Percentiles rank a stretch among this genome's conserved stretches.
Evolutionary conservation across 2,329 filamentous ascomycete species (phyloP).

Genomic region (Diaporthe australafricana): DNA sequence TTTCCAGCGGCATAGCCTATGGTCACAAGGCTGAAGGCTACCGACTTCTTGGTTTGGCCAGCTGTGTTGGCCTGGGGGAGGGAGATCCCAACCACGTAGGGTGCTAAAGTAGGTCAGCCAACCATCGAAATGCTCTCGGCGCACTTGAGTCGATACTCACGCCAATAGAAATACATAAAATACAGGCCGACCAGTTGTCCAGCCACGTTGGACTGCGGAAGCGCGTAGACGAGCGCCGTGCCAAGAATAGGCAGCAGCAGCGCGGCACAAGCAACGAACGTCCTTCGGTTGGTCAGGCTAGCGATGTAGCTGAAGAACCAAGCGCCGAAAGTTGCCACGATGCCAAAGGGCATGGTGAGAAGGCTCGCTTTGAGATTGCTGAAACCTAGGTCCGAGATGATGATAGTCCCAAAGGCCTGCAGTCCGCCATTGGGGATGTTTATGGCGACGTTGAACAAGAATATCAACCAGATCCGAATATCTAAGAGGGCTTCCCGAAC

Average conservation of each 20-base stretch:
- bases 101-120: constrained; percentile 38
- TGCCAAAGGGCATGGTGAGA: constrained; percentile 35
- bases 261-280: constrained; percentile 26
- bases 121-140: background rate
- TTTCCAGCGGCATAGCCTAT: constrained; percentile 55
- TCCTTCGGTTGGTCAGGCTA: constrained; percentile 27
- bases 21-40: constrained; percentile 51
- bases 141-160: background rate
- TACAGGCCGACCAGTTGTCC: constrained; percentile 34
- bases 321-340: constrained; percentile 32
- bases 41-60: constrained; percentile 52
- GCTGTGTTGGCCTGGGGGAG: constrained; percentile 44
- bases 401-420: constrained; percentile 38
- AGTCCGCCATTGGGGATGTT: constrained; percentile 47
- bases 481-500: constrained; percentile 44
- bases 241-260: constrained; percentile 32
- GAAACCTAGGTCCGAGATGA: constrained; percentile 33
- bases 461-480: constrained; percentile 44
- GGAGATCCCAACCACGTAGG: constrained; percentile 44
- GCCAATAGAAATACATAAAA: constrained; percentile 37
- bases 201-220: constrained; percentile 31
- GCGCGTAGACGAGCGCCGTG: constrained; percentile 31
- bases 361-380: constrained; percentile 33
- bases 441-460: constrained; percentile 44
- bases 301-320: constrained; percentile 36